These are phyloP conservation scores for Monosporascus sp. DNA, from an alignment of 2,329 filamentous ascomycete genomes.

Conservation along the genomic window DNA sequence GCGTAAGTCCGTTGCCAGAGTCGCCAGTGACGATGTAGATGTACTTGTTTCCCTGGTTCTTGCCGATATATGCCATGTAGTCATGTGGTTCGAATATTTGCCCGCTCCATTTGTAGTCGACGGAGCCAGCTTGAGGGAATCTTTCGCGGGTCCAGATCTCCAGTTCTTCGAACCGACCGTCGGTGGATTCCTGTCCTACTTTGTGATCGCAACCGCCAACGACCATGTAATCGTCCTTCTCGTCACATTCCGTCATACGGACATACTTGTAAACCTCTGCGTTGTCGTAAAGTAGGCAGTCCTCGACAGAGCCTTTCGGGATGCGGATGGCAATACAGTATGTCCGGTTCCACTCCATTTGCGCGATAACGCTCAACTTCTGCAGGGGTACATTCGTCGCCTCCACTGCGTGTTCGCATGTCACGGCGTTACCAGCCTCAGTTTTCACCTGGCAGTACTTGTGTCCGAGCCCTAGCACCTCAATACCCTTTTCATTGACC, in stretches of 20 bases:
- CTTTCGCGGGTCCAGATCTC: conserved; percentile 48
- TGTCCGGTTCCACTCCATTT: conserved; percentile 49
- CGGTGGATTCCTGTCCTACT: conserved; percentile 46
- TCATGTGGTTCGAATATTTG: conserved; percentile 53
- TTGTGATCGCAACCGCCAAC: conserved; percentile 55
- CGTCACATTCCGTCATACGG: conserved; percentile 47
- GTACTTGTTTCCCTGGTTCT: conserved; percentile 45
- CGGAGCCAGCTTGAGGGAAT: conserved; percentile 41
- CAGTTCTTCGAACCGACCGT: conserved; percentile 43
- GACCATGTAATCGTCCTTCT: conserved; percentile 48
- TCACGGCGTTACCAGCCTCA: conserved; percentile 39
- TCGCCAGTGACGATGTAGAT: conserved; percentile 52
- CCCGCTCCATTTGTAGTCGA: conserved; percentile 54
- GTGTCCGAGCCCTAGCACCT: conserved; percentile 37
- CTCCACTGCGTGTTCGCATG: conserved; percentile 44
- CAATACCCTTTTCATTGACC: conserved; percentile 43
- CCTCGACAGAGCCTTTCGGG: conserved; percentile 46
- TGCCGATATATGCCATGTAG: conserved; percentile 50
- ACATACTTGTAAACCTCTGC: conserved; percentile 52
- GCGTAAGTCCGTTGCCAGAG: conserved; percentile 52
- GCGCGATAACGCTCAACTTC: conserved; percentile 46
- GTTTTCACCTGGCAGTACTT: conserved; percentile 43
- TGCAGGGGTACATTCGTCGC: conserved; percentile 52
- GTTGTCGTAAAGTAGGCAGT: conserved; percentile 51
- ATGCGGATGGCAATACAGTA: conserved; percentile 53